phyloP scores from a whole-genome alignment of 805 yeast genomes.

The Pichia deserticola region DNA sequence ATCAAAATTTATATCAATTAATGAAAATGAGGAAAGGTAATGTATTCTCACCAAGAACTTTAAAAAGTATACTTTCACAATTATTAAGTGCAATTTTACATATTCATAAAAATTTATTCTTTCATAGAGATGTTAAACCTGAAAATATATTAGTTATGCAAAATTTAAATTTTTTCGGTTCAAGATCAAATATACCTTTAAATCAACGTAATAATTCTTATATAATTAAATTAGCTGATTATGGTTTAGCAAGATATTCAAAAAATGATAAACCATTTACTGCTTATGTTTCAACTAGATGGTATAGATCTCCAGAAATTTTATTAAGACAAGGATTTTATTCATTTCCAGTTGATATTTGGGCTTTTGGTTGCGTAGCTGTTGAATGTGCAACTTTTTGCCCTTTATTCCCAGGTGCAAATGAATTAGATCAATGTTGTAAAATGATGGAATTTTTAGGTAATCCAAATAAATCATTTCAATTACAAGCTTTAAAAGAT shows the following conservation, averaged over 20 bases:
- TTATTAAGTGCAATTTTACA: slow-evolving; percentile 71
- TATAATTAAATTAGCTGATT: slow-evolving; percentile 70
- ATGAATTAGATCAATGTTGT: slow-evolving; percentile 73
- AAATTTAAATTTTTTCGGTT: slow-evolving; percentile 45
- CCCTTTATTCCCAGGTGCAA: slow-evolving; percentile 80
- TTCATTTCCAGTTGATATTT: slow-evolving; percentile 66
- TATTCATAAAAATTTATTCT: slow-evolving; percentile 61
- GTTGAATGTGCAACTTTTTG: slow-evolving; percentile 62
- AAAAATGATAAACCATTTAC: slow-evolving; percentile 52
- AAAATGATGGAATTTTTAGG: slow-evolving; percentile 65
- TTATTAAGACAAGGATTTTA: slow-evolving; percentile 55
- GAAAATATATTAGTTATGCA: slow-evolving; percentile 77
- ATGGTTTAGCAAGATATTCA: slow-evolving; percentile 65
- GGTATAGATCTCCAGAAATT: slow-evolving; percentile 84
- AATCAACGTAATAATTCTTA: slow-evolving; percentile 37
- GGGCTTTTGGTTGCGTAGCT: slow-evolving; percentile 83
- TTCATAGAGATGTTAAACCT: slow-evolving; percentile 91
- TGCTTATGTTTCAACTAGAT: slow-evolving; percentile 73
- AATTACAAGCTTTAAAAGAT: background rate
- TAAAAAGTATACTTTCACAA: slow-evolving; percentile 65
- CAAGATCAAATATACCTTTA: slow-evolving; percentile 32
- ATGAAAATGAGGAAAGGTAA: slow-evolving; percentile 53
- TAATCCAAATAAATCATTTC: slow-evolving; percentile 42
- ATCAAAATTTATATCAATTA: slow-evolving; percentile 70
- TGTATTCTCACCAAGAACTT: slow-evolving; percentile 48